Conservation (phyloP, 129 eudicot species). For the Lactuca sativa region DNA sequence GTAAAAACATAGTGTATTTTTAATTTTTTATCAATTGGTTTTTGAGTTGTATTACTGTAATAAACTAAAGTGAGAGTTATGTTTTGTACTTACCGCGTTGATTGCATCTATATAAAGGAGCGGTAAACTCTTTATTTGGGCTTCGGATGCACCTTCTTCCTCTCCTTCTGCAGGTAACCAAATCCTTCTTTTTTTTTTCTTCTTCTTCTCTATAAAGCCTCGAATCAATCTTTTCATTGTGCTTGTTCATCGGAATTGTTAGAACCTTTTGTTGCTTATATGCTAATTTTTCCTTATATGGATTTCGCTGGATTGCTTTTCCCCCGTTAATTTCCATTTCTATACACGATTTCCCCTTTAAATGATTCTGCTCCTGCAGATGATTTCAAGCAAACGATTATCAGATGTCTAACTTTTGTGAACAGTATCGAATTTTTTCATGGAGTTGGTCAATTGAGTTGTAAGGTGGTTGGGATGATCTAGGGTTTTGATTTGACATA, state of each 20-base stretch:
- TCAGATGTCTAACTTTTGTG: conserved; percentile 10
- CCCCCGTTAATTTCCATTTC: conserved; percentile 17
- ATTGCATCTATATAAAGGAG: conserved; percentile 21
- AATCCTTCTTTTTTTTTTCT: conserved; percentile 14
- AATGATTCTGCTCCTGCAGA: not conserved
- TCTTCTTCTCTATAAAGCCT: not conserved
- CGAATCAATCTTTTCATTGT: conserved; percentile 1
- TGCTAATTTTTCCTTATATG: conserved; percentile 5
- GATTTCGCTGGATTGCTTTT: conserved; percentile 10
- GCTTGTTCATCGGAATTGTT: not conserved
- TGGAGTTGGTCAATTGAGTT: conserved; percentile 18
- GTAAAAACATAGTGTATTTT: no score
- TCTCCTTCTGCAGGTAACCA: conserved; percentile 38
- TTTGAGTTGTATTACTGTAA: not conserved
- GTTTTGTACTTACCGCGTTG: conserved; percentile 16
- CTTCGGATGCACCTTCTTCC: conserved; percentile 31
- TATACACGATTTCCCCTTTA: conserved; percentile 8
- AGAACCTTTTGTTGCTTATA: not conserved
- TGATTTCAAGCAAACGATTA: not conserved
- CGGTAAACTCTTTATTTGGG: conserved; percentile 27
- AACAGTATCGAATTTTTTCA: conserved; percentile 12
- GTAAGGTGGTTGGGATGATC: conserved; percentile 31
- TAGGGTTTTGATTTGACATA: conserved; percentile 39
- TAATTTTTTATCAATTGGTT: no score
- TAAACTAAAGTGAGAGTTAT: not conserved